Evolutionary conservation across 306 rosid species (phyloP), one percentile per base, ranked within the genome.

Genomic region (Adenanthera pavonina): DNA sequence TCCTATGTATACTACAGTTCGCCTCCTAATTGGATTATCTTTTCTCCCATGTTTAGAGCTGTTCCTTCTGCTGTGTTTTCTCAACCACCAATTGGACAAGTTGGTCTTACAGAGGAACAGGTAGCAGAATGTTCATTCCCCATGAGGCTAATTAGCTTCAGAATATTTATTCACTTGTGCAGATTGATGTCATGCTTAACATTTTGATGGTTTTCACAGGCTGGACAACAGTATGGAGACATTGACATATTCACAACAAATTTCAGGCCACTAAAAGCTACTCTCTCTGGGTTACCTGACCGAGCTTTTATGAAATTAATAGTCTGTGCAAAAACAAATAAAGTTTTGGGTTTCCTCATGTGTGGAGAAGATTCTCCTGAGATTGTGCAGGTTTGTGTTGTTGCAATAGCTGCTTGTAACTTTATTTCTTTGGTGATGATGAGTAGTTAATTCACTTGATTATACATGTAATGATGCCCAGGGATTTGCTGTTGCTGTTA

Each of bases 281-380:
- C 99, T 68, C 85, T 96, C 76, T 93, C 99, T 0, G 99, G 99
- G 77, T 90, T 93, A 75, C 99, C 99, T 1, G 97, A 93, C 67
- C 89, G 98, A 66, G 86, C 72, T 83, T 96, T 91, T 68, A 93
- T 96, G 99, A 96, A 96, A 87, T 89, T 96, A 79, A 2, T 93
- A 53, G 94, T 93, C 80, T 91, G 90, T 85, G 97, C 94, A 40
- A 85, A 89, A 84, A 93, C 99, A 49, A 85, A 87, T 83, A 72
- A 87, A 79, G 91, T 96, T 83, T 40, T 96, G 81, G 98, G 98
- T 62, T 72, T 93, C 86, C 97, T 92, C 81, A 85, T 93, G 98
- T 96, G 99, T 61, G 99, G 99, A 76, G 97, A 93, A 7, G 99
- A 96, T 89, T 86, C 98, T 52, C 81, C 99, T 30, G 99, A 96